A percentile compares a stretch with the other conserved stretches of the same genome.
Conservation (phyloP, 345 rosid genomes). For the Melaleuca alternifolia region DNA sequence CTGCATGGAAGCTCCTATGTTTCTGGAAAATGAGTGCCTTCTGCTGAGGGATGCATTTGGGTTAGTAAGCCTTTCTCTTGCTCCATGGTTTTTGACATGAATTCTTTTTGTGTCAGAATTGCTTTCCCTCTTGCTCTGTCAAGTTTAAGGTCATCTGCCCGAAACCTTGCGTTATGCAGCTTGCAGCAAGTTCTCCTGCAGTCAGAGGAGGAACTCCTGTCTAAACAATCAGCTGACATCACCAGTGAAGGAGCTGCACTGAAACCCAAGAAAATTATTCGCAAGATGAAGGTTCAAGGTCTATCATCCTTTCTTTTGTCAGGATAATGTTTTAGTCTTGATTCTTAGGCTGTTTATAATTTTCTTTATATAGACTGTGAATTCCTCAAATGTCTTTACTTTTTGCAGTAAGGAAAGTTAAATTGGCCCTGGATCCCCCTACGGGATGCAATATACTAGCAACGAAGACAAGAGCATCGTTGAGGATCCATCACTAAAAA, state of each 20-base stretch:
- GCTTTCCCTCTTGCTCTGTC: background rate
- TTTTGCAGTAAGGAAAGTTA: conserved; percentile 80
- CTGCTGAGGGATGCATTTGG: conserved; percentile 78
- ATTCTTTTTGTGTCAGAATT: background rate
- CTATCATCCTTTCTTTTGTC: background rate
- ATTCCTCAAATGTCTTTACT: background rate
- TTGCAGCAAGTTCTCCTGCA: conserved; percentile 74
- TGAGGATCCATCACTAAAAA: conserved; percentile 49
- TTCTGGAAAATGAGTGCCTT: conserved; percentile 88
- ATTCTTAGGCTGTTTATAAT: background rate
- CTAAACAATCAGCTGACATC: conserved; percentile 52
- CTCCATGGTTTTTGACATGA: background rate
- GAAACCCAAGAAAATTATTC: conserved; percentile 67
- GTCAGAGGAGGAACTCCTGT: conserved; percentile 87
- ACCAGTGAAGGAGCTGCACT: conserved; percentile 50
- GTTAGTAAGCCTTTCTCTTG: conserved; percentile 29
- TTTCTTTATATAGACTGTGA: background rate
- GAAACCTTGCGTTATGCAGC: conserved; percentile 20
- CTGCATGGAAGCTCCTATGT: conserved; percentile 96
- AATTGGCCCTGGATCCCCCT: conserved; percentile 63
- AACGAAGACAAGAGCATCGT: conserved; percentile 49
- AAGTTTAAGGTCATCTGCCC: background rate
- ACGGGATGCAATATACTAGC: conserved; percentile 79
- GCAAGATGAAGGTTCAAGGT: conserved; percentile 98
- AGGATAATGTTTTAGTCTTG: background rate